Base-by-base conservation (phyloP, 2,329 filamentous ascomycete species). In the Phoma sp. region DNA sequence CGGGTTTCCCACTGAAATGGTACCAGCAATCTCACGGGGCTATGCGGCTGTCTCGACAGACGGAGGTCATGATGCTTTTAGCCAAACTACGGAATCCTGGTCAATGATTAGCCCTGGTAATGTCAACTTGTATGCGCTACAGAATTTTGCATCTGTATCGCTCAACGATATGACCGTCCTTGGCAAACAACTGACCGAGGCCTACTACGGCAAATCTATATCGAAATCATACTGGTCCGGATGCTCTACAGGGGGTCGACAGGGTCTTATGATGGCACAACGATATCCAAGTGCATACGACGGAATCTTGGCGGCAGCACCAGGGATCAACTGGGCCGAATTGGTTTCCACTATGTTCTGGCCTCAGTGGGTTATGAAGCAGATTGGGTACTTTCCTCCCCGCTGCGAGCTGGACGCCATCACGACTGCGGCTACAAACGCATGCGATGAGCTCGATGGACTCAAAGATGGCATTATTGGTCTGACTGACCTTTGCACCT, bases 201-300 rank as follows among this genome's bases (percentile, higher is more conserved):
- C 6, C 62, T 63, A 65, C 50, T 76, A 76, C 37, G 66, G 70
- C 4, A 23, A 64, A 25, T 7, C 53, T 4, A 62, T 72, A 0
- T 52, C 55, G 7, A 72, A 69, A 42, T 73, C 70, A 4, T 73
- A 74, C 55, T 74, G 65, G 62, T 67, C 57, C 38, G 71, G 65
- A 53, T 74, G 73, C 49, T 74, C 72, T 1, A 59, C 67, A 17
- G 70, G 70, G 20, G 72, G 72, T 7, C 53, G 72, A 7, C 70
- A 75, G 39, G 73, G 68, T 1, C 54, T 63, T 26, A 61, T 61
- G 47, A 30, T 72, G 21, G 70, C 68, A 5, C 69, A 73, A 46
- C 48, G 59, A 9, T 74, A 68, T 54, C 69, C 69, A 1, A 56
- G 59, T 3, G 55, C 58, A 1, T 69, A 61, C 29, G 66, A 74